phyloP scores from a whole-genome alignment of 495 filamentous ascomycete species.

The Annulohypoxylon bovei region DNA sequence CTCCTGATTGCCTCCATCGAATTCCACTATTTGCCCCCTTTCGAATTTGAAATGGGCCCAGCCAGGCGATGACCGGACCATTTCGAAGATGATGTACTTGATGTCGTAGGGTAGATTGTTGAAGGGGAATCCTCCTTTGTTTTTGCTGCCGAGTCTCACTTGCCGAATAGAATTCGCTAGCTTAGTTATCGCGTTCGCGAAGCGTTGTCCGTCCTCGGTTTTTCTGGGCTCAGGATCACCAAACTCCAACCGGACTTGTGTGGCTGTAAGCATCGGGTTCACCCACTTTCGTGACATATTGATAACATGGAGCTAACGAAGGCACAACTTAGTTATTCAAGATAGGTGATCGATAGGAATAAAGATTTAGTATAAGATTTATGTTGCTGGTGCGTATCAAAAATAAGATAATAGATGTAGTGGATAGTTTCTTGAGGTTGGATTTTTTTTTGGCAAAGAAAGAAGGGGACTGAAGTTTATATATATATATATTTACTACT shows the following conservation, averaged over 20 bases:
- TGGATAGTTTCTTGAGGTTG: not conserved
- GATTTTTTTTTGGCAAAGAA: not conserved
- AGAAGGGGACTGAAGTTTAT: not conserved
- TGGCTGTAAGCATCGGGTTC: not conserved
- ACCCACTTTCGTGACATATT: not conserved
- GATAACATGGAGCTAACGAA: not conserved
- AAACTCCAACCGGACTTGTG: constrained; percentile 3
- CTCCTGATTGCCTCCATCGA: not conserved
- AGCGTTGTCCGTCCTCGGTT: not conserved
- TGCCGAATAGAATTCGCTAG: not conserved
- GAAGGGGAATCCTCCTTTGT: not conserved
- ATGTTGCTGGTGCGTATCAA: not conserved
- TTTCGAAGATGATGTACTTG: constrained; percentile 6
- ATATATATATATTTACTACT: not conserved
- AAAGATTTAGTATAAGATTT: not conserved
- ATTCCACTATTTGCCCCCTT: not conserved
- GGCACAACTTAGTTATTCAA: not conserved
- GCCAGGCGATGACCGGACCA: constrained; percentile 2
- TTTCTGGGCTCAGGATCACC: not conserved
- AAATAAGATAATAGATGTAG: not conserved
- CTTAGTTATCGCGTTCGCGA: not conserved
- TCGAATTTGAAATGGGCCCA: constrained; percentile 20
- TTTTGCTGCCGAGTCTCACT: not conserved
- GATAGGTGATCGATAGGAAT: not conserved
- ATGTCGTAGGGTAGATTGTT: constrained; percentile 15